Evolutionary conservation across 1,284 basidiomycete species (phyloP), one percentile per base, ranked within the genome.

Genomic region (Thelephora terrestris): DNA sequence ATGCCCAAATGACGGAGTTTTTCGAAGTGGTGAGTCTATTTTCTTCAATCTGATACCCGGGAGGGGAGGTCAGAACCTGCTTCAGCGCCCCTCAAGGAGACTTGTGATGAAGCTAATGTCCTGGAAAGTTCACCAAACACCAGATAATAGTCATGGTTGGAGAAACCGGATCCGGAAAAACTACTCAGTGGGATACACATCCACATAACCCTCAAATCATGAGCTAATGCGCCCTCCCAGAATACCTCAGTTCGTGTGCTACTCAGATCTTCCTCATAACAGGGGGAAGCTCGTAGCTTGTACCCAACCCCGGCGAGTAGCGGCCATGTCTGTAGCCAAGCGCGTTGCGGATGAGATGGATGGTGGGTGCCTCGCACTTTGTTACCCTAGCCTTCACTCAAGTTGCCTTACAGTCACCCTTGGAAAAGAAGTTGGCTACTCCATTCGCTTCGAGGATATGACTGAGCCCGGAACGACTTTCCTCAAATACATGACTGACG

Each of bases 291-390:
- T 97, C 62, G 89, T 99, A 24, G 95, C 93, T 5, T 98, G 95
- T 62, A 99, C 96, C 0, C 95, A 99, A 65, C 96, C 95, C 3
- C 76, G 96, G 61, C 79, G 95, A 72, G 94, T 99, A 1, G 94
- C 96, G 1, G 94, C 95, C 32, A 98, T 95, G 91, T 91, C 89
- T 20, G 96, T 98, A 1, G 95, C 95, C 18, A 96, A 95, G 67
- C 92, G 96, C 71, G 96, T 99, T 1, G 93, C 96, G 3, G 92
- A 96, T 60, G 95, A 99, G 68, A 93, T 98, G 90, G 94, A 97
- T 65, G 87, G 86, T 89, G 54, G 57, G 83, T 68, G 7, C 44
- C 14, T 36, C 23, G 43, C 29, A n/a, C 21, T n/a, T 38, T 35
- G n/a, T 20, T 0, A n/a, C 32, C 6, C n/a, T 35, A 18, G n/a